Conservation (phyloP, 108 stramenopile species). For the Nannochloropsis granulata region DNA sequence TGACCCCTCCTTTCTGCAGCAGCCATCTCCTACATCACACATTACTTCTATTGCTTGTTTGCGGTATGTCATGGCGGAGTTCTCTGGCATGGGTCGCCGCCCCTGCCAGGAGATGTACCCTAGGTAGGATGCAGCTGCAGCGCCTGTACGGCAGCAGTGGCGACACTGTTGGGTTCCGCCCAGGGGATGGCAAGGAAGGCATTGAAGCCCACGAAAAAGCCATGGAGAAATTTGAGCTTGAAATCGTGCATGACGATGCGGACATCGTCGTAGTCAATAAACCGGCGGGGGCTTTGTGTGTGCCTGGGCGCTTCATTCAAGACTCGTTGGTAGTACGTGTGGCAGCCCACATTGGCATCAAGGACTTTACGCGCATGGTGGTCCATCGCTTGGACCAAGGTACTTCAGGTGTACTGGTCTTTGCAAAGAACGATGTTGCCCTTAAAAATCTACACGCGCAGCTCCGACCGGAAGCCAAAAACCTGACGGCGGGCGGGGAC, state of each 20-base stretch:
- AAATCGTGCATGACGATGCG: slow-evolving; percentile 9
- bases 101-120: too few relatives aligned
- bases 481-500: not conserved
- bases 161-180: not conserved
- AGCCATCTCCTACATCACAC: too few relatives aligned
- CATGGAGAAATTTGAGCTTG: not conserved
- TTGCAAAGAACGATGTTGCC: slow-evolving; percentile 9
- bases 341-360: not conserved
- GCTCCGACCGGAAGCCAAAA: not conserved
- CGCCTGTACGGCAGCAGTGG: not conserved
- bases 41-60: too few relatives aligned
- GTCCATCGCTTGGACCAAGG: slow-evolving; percentile 27
- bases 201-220: not conserved
- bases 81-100: too few relatives aligned
- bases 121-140: too few relatives aligned
- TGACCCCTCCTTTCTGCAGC: too few relatives aligned
- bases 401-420: slow-evolving; percentile 9
- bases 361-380: slow-evolving; percentile 1
- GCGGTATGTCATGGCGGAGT: too few relatives aligned
- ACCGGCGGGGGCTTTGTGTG: slow-evolving; percentile 10
- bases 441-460: slow-evolving; percentile 12
- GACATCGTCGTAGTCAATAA: slow-evolving; percentile 25
- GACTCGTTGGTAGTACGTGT: slow-evolving; percentile 13
- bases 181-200: not conserved
- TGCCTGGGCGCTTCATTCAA: slow-evolving; percentile 13